Conservation (phyloP, 202 grass and related monocot genomes). For the Dendrocalamus latiflorus region DNA sequence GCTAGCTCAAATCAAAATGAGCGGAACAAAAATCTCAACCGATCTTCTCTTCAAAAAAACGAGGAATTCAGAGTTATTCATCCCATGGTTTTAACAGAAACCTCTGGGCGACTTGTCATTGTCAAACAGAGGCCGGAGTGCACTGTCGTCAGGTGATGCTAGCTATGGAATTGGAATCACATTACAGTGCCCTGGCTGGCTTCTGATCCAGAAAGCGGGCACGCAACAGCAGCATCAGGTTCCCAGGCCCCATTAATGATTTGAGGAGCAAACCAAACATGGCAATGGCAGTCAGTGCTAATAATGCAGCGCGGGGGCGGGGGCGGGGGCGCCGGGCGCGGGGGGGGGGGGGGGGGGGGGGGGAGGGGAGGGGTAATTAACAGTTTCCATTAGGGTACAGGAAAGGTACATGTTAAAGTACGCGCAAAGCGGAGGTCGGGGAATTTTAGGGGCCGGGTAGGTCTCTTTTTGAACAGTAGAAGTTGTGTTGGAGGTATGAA, state of each 20-base stretch:
- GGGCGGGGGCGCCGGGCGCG: no score
- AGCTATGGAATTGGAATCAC: slow-evolving; percentile 16
- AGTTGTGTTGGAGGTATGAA: not conserved
- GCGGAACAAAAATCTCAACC: not conserved
- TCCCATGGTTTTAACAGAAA: slow-evolving; percentile 2
- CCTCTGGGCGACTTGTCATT: not conserved
- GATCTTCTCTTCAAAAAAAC: not conserved
- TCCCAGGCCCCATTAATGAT: not conserved
- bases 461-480: slow-evolving; percentile 39
- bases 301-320: not conserved
- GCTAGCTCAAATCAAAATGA: no score
- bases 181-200: not conserved
- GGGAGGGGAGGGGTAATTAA: no score
- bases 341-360: no score
- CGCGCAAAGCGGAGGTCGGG: not conserved
- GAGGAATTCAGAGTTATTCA: not conserved
- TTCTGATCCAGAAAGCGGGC: not conserved
- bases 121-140: not conserved
- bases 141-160: slow-evolving; percentile 22
- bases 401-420: not conserved
- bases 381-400: not conserved
- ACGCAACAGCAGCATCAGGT: not conserved
- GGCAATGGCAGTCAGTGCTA: not conserved
- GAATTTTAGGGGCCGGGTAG: not conserved
- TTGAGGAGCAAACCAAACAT: not conserved